Evolutionary conservation across 2,329 filamentous ascomycete species (phyloP).

Genomic region (Bretziella fagacearum): DNA sequence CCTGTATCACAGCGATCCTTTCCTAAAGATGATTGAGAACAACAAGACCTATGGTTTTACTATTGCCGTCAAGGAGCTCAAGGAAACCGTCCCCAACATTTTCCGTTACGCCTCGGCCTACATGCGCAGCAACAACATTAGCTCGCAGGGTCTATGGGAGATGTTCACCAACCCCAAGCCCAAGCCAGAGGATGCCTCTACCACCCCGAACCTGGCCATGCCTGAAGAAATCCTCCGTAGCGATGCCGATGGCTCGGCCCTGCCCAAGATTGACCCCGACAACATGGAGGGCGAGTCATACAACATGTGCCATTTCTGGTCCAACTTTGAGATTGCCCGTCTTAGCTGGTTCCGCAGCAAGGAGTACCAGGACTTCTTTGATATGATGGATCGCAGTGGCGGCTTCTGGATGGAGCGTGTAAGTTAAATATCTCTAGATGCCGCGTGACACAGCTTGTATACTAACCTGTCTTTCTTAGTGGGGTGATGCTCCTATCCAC

Average conservation of each 20-base stretch:
- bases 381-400: conserved; percentile 96
- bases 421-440: conserved; percentile 22
- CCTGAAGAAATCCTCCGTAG: conserved; percentile 68
- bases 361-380: conserved; percentile 93
- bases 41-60: conserved; percentile 99
- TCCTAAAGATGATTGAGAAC: conserved; percentile 77
- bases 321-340: conserved; percentile 94
- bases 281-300: conserved; percentile 95
- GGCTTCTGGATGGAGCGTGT: conserved; percentile 99
- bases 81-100: conserved; percentile 95
- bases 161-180: conserved; percentile 78
- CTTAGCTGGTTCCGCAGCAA: conserved; percentile 95
- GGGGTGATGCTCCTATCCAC: conserved; percentile 97
- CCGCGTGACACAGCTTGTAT: conserved; percentile 1
- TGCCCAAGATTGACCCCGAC: conserved; percentile 76
- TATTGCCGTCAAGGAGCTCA: conserved; percentile 93
- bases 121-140: conserved; percentile 79
- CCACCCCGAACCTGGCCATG: conserved; percentile 47
- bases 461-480: conserved; percentile 38
- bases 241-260: conserved; percentile 44
- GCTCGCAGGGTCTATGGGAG: conserved; percentile 88
- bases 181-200: conserved; percentile 39
- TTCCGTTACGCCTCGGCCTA: conserved; percentile 98
- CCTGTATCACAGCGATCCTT: conserved; percentile 55
- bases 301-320: conserved; percentile 99